These are phyloP conservation scores for Diplosphaera chodatii DNA, from an alignment of 139 green algal species.

Conservation along the genomic window DNA sequence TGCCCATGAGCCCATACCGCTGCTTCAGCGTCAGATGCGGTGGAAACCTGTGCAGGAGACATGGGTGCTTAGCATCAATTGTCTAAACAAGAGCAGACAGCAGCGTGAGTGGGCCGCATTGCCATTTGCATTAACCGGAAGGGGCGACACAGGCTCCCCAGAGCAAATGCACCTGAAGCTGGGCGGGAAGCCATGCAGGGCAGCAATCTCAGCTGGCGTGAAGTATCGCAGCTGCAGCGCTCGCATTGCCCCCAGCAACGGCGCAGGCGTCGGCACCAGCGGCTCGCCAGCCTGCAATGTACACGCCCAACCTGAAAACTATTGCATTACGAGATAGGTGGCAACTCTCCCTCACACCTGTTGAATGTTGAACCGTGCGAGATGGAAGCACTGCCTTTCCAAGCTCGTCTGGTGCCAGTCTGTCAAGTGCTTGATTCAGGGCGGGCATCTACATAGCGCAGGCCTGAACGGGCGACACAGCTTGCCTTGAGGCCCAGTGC, in stretches of 20 bases:
- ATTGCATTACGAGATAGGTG: too few species aligned
- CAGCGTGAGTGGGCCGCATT: background rate
- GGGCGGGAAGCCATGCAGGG: slow-evolving; percentile 55
- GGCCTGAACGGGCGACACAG: too few species aligned
- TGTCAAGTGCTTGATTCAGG: too few species aligned
- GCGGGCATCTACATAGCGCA: too few species aligned
- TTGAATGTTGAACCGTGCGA: too few species aligned
- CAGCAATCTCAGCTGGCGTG: slow-evolving; percentile 55
- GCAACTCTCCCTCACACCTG: too few species aligned
- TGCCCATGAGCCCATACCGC: slow-evolving; percentile 60
- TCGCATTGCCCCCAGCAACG: slow-evolving; percentile 15
- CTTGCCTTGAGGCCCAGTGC: background rate
- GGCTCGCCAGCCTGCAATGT: background rate
- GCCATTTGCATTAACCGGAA: too few species aligned
- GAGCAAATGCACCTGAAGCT: slow-evolving; percentile 25
- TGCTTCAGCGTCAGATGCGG: slow-evolving; percentile 30
- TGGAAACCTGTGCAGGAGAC: slow-evolving; percentile 38
- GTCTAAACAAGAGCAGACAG: too few species aligned
- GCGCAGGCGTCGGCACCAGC: background rate
- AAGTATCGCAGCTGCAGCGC: slow-evolving; percentile 57
- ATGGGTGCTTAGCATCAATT: too few species aligned
- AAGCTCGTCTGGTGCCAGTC: too few species aligned
- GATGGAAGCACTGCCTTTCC: too few species aligned
- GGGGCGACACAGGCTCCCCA: background rate
- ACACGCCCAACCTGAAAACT: too few species aligned